Evolutionary conservation across 148 eudicot species (phyloP).

Genomic region (Talinum fruticosum): DNA sequence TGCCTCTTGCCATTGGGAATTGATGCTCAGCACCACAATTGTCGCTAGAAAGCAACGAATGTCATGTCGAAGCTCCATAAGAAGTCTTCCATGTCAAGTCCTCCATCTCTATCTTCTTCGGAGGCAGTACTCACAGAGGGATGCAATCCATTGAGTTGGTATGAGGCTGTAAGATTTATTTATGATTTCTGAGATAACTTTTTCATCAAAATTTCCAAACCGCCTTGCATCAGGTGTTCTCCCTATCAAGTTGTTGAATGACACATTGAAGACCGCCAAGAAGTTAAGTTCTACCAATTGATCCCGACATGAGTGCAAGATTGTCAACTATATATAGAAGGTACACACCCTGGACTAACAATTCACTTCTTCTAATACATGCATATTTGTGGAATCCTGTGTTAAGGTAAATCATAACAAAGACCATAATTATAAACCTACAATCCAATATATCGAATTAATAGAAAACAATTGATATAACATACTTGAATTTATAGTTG

Average conservation of each 20-base stretch:
- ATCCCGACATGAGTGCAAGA: too few species aligned
- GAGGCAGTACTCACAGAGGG: neutral
- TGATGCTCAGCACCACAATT: neutral
- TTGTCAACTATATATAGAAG: too few species aligned
- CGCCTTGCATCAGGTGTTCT: neutral
- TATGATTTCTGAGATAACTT: neutral
- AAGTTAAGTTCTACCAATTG: neutral
- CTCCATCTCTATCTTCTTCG: neutral
- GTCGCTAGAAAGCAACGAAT: neutral
- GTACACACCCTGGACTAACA: too few species aligned
- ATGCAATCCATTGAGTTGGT: neutral
- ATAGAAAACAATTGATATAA: too few species aligned
- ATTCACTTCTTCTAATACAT: too few species aligned
- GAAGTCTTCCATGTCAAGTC: constrained; percentile 3
- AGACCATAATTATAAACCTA: too few species aligned
- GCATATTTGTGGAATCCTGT: too few species aligned
- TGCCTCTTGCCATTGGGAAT: neutral
- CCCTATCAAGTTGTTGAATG: constrained; percentile 10
- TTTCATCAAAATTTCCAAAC: neutral
- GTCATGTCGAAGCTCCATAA: constrained; percentile 15
- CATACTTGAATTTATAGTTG: too few species aligned
- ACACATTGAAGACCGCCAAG: constrained; percentile 4
- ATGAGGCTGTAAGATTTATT: neutral
- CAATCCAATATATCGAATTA: too few species aligned
- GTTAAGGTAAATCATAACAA: too few species aligned